Conservation (phyloP, 2,329 filamentous ascomycete species). For the Arthrobotrys entomopaga region DNA sequence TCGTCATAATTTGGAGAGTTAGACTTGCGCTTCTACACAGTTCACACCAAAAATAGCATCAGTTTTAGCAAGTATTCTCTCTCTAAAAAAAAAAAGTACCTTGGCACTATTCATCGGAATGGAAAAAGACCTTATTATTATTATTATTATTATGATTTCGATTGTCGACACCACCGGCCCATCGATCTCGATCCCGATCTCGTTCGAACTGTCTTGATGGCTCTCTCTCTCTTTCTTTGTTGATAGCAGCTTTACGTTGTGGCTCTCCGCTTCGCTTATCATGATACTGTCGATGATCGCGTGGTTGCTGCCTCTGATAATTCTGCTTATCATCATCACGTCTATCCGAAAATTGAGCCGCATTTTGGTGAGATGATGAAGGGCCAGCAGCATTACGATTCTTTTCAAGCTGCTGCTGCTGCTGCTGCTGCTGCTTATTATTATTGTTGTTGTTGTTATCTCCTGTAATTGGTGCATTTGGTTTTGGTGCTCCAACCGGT, state of each 20-base stretch:
- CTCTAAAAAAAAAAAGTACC: too few species aligned
- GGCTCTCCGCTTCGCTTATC: conserved; percentile 43
- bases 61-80: conserved; percentile 28
- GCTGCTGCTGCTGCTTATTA: conserved; percentile 31
- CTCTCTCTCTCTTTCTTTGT: conserved; percentile 28
- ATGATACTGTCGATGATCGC: conserved; percentile 46
- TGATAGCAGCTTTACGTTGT: conserved; percentile 44
- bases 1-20: conserved; percentile 48
- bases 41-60: conserved; percentile 6
- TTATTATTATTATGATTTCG: conserved; percentile 24
- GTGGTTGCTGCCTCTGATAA: conserved; percentile 37
- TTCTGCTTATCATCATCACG: conserved; percentile 48
- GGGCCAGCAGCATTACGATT: conserved; percentile 23
- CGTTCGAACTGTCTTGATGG: not conserved
- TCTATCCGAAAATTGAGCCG: conserved; percentile 23
- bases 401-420: conserved; percentile 14
- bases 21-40: conserved; percentile 42
- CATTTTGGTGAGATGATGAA: conserved; percentile 6
- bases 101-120: not conserved
- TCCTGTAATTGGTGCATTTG: not conserved
- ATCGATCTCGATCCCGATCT: conserved; percentile 19
- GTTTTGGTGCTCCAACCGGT: conserved; percentile 27
- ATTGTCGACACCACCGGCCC: conserved; percentile 21
- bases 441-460: too few species aligned
- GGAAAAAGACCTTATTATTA: conserved; percentile 36